Evolutionary conservation across 2,329 filamentous ascomycete species (phyloP).

Genomic region (Verticillium zaregamsianum): DNA sequence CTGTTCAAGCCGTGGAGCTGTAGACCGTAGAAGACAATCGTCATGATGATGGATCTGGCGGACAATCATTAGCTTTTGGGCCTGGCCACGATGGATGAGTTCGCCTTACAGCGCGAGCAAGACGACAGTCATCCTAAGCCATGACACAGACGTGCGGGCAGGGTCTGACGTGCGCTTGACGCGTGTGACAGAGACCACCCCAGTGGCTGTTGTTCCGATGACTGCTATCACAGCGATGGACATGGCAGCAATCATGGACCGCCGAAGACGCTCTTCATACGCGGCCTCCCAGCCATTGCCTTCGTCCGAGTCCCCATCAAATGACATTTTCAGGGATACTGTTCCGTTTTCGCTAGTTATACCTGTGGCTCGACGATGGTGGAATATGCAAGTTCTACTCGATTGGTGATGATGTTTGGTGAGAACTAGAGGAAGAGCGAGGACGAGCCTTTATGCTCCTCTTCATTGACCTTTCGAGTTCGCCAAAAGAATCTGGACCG

Average conservation of each 20-base stretch:
- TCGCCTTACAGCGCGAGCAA: neutral
- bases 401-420: no score
- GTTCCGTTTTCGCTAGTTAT: neutral
- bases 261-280: no score
- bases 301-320: neutral
- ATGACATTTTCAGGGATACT: neutral
- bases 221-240: neutral
- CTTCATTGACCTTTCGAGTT: no score
- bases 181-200: neutral
- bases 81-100: neutral
- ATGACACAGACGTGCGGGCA: neutral
- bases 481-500: no score
- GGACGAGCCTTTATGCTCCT: no score
- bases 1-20: neutral
- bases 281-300: no score
- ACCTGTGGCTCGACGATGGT: no score
- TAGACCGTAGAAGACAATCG: neutral
- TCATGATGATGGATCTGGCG: neutral
- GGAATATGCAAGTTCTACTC: no score
- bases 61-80: no score
- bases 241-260: neutral
- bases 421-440: no score
- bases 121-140: neutral
- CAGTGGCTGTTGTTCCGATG: neutral
- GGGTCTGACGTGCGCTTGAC: neutral